Base-by-base conservation (phyloP, 805 yeast genomes). In the Candida railenensis region DNA sequence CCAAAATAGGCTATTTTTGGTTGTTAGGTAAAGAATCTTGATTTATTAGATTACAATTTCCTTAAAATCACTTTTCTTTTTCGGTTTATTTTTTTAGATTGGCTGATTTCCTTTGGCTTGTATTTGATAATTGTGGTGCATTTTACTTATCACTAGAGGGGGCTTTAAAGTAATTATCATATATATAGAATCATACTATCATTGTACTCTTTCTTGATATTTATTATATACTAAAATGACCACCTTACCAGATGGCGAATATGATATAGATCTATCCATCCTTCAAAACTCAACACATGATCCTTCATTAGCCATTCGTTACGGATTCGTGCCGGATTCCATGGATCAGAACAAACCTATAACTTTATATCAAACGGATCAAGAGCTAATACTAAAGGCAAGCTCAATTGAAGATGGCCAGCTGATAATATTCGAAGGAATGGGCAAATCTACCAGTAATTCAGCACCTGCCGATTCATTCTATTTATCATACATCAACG, bases 221-320 rank as follows among this genome's bases (percentile, higher is more conserved):
- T n/a, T n/a, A n/a, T n/a, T n/a, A n/a, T n/a, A n/a, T n/a, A n/a
- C 20, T 16, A 33, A 16, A 34, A 37, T n/a, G 22, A 42, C 21
- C 2, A 53, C 57, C n/a, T 49, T 66, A 34, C 60, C 69, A 15
- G 75, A 72, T 54, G 77, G 77, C 15, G 77, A 72, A 50, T 72
- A 72, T 54, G 75, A 68, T 22, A 62, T 72, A 34, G 76, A 71
- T 47, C 52, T 70, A 39, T 56, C 65, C 42, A 58, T 50, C n/a
- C 53, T 65, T 15, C 45, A 47, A 25, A 52, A 46, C 12, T 32
- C 37, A 14, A 37, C 44, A 3, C 25, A 32, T 14, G 43, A 40
- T 9, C 40, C 32, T 14, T 47, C 43, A 36, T 42, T 63, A 12
- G 72, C 69, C 19, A 55, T 72, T 22, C 58, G 76, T 22, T 72